These are phyloP conservation scores for Coniferiporia sulphurascens DNA, from an alignment of 1,284 basidiomycete species.

Conservation along the genomic window DNA sequence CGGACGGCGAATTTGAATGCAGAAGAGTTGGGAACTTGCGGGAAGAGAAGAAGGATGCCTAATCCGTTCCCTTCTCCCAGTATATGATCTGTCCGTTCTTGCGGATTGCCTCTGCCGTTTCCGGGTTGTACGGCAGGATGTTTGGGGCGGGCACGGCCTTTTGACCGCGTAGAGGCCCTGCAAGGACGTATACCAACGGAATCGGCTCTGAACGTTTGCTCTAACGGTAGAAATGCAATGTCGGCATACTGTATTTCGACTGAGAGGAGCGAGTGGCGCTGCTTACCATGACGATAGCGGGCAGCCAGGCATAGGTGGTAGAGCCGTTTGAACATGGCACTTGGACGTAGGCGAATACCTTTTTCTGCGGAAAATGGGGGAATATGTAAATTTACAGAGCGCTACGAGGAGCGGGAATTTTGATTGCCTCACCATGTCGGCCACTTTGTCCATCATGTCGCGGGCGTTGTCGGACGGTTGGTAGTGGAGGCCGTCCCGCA, in stretches of 20 bases:
- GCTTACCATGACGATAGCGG: constrained; percentile 18
- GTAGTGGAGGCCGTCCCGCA: constrained; percentile 16
- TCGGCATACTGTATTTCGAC: not conserved
- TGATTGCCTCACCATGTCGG: constrained; percentile 15
- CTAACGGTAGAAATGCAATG: not conserved
- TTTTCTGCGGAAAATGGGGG: constrained; percentile 9
- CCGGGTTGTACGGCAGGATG: constrained; percentile 18
- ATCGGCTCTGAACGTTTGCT: constrained; percentile 16
- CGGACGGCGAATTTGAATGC: not conserved
- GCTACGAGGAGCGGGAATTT: not conserved
- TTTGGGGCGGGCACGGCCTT: constrained; percentile 12
- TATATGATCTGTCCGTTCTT: constrained; percentile 14
- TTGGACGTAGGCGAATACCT: constrained; percentile 17
- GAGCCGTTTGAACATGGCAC: constrained; percentile 5
- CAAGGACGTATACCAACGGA: constrained; percentile 10
- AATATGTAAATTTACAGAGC: not conserved
- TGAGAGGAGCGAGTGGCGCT: not conserved
- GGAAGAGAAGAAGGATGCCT: not conserved
- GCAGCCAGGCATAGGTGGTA: constrained; percentile 6
- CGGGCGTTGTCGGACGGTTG: constrained; percentile 12
- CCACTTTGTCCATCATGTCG: constrained; percentile 16
- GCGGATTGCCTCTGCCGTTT: constrained; percentile 17
- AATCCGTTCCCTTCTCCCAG: constrained; percentile 15
- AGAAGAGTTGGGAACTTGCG: not conserved
- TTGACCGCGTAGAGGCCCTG: constrained; percentile 13